Conservation (phyloP, 2,329 filamentous ascomycete genomes). For the Aureobasidium sp. region DNA sequence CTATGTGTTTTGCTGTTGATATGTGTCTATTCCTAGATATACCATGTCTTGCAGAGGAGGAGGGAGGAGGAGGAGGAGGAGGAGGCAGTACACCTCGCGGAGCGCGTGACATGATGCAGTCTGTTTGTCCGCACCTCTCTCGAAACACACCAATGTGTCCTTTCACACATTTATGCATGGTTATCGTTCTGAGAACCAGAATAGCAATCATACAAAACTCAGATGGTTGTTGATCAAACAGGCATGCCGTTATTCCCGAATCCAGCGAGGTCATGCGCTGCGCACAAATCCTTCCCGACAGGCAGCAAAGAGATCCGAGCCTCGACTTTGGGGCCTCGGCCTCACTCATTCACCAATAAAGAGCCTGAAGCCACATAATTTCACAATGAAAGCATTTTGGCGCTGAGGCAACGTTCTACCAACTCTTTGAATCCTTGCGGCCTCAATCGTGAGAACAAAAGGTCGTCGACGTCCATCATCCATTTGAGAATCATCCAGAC, state of each 20-base stretch:
- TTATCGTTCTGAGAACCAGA: not conserved
- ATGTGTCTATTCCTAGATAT: too few relatives aligned
- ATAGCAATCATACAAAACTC: not conserved
- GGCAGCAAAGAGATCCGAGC: not conserved
- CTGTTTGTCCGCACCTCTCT: not conserved
- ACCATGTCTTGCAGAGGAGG: too few relatives aligned
- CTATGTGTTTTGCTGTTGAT: too few relatives aligned
- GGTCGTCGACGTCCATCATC: not conserved
- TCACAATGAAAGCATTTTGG: not conserved
- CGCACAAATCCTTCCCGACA: not conserved
- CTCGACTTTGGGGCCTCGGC: not conserved
- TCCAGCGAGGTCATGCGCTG: not conserved
- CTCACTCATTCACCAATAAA: not conserved
- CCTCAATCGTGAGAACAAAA: not conserved
- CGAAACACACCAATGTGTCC: not conserved
- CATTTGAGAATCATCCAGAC: not conserved
- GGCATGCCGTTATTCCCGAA: not conserved
- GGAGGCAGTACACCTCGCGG: not conserved
- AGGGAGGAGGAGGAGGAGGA: too few relatives aligned
- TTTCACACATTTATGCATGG: not conserved
- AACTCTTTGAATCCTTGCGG: not conserved
- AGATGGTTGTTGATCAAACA: not conserved
- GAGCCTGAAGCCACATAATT: not conserved
- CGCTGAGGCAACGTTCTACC: not conserved
- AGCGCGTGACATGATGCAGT: not conserved